Base-by-base conservation (phyloP, 192 early-diverging fungal genomes). In the Coemansia nantahalensis region DNA sequence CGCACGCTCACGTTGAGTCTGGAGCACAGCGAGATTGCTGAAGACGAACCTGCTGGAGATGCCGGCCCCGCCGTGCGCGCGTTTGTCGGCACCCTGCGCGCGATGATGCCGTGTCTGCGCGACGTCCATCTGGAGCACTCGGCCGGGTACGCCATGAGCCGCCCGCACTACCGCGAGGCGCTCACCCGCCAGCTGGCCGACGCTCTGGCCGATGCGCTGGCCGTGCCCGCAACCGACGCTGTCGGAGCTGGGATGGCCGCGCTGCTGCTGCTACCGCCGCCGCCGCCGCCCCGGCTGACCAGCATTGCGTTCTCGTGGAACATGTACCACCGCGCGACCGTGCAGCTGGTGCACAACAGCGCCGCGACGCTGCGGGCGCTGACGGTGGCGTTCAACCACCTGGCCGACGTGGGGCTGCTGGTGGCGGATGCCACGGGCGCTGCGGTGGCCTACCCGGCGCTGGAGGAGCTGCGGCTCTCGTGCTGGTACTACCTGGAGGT, bases 241-340 rank as follows among this genome's bases (percentile, higher is more conserved):
- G 7, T 28, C 7, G 26, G 7, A 5, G 26, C 26, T 7, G 4
- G 26, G 26, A 28, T 28, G 26, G 26, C 26, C 26, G 4, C 4
- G 26, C 4, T 7, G 26, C 4, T 7, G 4, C 7, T 28, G 26
- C 5, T 38, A 16, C 24, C 48, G 18, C 13, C 9, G 26, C 17
- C 4, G 17, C 33, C 13, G 45, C 31, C 14, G n/a, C 30, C 45
- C 8, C 31, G 31, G 11, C 28, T 47, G n/a, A 47, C 45, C 17
- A 45, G 44, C 26, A 33, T 55, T 10, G 22, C 16, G 17, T 45
- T 55, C 38, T 33, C 34, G 2, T 55, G 53, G 53, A 55, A 55
- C 21, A 55, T 55, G 3, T 55, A 46, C 13, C 23, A 46, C 26
- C 32, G 21, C 13, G n/a, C 45, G 5, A 46, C 44, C 2, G 33